phyloP scores from a whole-genome alignment of 768 basidiomycete species.

The Boletellus emodensis region DNA sequence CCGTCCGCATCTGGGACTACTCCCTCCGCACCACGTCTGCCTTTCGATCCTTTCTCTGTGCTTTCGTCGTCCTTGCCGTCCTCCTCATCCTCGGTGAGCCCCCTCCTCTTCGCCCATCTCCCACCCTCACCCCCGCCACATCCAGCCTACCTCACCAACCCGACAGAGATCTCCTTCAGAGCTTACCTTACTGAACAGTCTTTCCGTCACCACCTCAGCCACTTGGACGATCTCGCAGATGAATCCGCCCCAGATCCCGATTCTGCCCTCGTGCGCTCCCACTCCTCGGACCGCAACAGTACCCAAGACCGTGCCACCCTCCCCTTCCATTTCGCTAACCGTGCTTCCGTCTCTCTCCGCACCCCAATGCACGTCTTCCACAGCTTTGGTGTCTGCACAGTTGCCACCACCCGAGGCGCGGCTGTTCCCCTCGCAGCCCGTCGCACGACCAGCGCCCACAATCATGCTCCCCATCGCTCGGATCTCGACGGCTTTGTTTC shows the following conservation, averaged over 20 bases:
- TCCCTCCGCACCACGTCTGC: slow-evolving; percentile 55
- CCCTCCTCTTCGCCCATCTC: background rate
- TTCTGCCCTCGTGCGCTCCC: slow-evolving; percentile 23
- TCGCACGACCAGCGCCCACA: slow-evolving; percentile 34
- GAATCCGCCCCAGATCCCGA: slow-evolving; percentile 41
- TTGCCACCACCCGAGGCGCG: slow-evolving; percentile 49
- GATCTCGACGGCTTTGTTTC: slow-evolving; percentile 46
- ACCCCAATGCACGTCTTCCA: slow-evolving; percentile 89
- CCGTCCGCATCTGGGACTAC: slow-evolving; percentile 48
- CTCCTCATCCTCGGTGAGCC: slow-evolving; percentile 68
- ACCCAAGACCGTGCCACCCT: slow-evolving; percentile 28
- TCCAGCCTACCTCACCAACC: slow-evolving; percentile 92
- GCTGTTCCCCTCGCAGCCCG: slow-evolving; percentile 53
- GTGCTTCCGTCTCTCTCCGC: slow-evolving; percentile 86
- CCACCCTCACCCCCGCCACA: slow-evolving; percentile 3
- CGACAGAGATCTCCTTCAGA: slow-evolving; percentile 89
- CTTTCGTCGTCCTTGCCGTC: slow-evolving; percentile 64
- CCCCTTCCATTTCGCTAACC: slow-evolving; percentile 82
- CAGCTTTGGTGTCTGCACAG: slow-evolving; percentile 81
- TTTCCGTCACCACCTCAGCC: slow-evolving; percentile 89
- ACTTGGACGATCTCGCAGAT: slow-evolving; percentile 65
- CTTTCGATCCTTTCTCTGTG: slow-evolving; percentile 66
- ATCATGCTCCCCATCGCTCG: slow-evolving; percentile 25
- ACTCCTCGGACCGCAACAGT: slow-evolving; percentile 18
- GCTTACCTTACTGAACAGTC: slow-evolving; percentile 96